Conservation (phyloP, 768 basidiomycete species). For the Termitomyces sp. region DNA sequence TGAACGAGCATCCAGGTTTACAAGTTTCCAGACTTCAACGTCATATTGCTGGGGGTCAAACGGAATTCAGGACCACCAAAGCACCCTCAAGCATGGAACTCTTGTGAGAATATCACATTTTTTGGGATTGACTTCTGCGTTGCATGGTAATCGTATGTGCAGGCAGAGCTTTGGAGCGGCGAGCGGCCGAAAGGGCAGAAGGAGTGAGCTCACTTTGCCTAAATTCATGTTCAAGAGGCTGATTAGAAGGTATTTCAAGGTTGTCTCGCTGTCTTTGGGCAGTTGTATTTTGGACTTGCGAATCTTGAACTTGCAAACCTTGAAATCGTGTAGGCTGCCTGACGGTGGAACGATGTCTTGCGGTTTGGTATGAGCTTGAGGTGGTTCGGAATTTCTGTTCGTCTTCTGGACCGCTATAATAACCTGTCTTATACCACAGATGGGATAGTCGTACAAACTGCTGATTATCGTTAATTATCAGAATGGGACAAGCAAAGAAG, state of each 20-base stretch:
- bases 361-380: background rate
- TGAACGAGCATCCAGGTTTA: background rate
- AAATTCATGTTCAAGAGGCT: background rate
- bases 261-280: background rate
- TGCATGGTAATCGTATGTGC: background rate
- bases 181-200: background rate
- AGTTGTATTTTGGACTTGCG: background rate
- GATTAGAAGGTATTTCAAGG: background rate
- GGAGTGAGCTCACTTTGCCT: background rate
- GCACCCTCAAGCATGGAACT: background rate
- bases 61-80: background rate
- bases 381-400: background rate
- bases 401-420: background rate
- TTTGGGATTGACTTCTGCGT: background rate
- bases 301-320: background rate
- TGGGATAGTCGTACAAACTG: background rate
- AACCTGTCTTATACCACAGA: background rate
- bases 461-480: background rate
- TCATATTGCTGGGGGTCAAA: background rate
- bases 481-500: background rate
- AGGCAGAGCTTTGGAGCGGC: background rate
- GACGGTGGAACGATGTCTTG: background rate
- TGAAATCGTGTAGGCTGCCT: background rate
- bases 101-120: background rate
- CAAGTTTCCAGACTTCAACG: background rate